phyloP scores from a whole-genome alignment of 2,329 filamentous ascomycete genomes.

The Colletotrichum incanum region DNA sequence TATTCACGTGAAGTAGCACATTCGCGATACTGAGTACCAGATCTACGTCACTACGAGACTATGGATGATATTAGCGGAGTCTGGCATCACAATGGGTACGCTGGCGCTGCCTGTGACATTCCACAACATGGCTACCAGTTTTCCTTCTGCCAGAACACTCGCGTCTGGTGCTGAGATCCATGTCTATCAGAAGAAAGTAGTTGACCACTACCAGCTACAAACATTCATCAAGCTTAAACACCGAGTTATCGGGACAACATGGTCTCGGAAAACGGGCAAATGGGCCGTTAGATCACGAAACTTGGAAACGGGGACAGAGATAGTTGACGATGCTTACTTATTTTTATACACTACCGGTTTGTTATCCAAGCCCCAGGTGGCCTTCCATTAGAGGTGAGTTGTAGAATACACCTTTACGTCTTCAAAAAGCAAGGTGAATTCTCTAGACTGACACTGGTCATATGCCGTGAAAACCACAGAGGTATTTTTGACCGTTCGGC shows the following conservation, averaged over 20 bases:
- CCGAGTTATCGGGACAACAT: background rate
- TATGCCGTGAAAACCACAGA: background rate
- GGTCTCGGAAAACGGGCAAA: background rate
- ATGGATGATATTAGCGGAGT: constrained; percentile 46
- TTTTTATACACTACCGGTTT: background rate
- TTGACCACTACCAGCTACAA: background rate
- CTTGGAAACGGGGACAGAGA: background rate
- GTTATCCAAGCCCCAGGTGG: constrained; percentile 8
- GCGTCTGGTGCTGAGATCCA: constrained; percentile 10
- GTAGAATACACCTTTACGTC: fast-evolving
- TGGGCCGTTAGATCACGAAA: background rate
- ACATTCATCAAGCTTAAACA: constrained; percentile 9
- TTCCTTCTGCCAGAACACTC: constrained; percentile 12
- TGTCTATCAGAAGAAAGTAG: constrained; percentile 10
- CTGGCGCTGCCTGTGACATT: constrained; percentile 46
- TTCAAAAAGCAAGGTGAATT: too few relatives aligned
- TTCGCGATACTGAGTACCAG: constrained; percentile 43
- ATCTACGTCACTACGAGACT: constrained; percentile 50
- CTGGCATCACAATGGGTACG: constrained; percentile 47
- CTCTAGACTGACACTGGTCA: background rate
- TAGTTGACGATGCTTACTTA: constrained; percentile 1
- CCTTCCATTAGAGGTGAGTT: background rate
- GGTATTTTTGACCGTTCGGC: constrained; percentile 3
- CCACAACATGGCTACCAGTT: constrained; percentile 45
- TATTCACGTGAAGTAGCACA: background rate